phyloP scores from a whole-genome alignment of 306 rosid genomes.

The Heteromeles arbutifolia region DNA sequence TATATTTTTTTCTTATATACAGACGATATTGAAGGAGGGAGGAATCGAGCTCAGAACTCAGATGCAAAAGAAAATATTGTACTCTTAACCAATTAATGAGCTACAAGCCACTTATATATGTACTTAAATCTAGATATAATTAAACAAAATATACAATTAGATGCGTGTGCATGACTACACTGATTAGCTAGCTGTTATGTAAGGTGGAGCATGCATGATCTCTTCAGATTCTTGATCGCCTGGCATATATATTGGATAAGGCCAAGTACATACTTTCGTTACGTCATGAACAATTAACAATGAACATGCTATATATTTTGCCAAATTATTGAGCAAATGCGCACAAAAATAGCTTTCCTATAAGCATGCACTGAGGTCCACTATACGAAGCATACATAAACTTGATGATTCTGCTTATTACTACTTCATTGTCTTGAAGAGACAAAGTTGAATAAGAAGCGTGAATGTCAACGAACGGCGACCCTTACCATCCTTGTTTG shows the following conservation, averaged over 20 bases:
- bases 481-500: background rate
- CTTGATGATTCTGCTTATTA: background rate
- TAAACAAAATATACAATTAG: background rate
- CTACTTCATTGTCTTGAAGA: background rate
- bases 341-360: background rate
- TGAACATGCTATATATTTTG: background rate
- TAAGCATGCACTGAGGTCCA: background rate
- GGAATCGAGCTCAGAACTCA: no score
- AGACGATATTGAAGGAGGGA: no score
- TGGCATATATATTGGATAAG: background rate
- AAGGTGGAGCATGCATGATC: background rate
- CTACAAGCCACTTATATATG: background rate
- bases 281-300: background rate
- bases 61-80: no score
- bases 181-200: background rate
- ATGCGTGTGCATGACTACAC: constrained; percentile 1
- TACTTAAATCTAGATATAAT: background rate
- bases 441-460: background rate
- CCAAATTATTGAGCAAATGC: background rate
- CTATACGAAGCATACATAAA: background rate
- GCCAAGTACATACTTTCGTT: background rate
- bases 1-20: no score
- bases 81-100: no score
- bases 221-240: background rate
- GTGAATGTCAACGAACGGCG: background rate